Evolutionary conservation across 176 grass and related monocot species (phyloP).

Genomic region (Hyparrhenia diplandra): DNA sequence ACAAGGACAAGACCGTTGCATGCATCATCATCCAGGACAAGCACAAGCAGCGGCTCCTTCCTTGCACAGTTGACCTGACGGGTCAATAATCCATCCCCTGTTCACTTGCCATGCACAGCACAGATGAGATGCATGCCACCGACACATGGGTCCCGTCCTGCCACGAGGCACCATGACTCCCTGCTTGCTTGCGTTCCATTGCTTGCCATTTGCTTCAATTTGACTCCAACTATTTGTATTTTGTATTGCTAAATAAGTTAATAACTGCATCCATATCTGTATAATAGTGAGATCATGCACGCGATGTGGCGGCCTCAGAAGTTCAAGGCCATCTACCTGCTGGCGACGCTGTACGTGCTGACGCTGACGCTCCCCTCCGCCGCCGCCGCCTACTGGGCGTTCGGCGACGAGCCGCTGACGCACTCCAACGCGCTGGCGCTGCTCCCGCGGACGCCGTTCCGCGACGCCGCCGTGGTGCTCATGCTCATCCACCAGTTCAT

Average conservation of each 20-base stretch:
- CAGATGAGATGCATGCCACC: not conserved
- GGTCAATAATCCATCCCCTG: not conserved
- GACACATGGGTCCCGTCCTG: not conserved
- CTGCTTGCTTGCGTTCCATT: not conserved
- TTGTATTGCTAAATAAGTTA: no score
- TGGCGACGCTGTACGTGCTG: conserved; percentile 90
- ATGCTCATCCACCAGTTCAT: conserved; percentile 99
- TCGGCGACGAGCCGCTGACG: conserved; percentile 76
- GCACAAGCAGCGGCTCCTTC: not conserved
- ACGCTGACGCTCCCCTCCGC: conserved; percentile 91
- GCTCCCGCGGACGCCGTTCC: conserved; percentile 54
- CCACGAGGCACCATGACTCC: not conserved
- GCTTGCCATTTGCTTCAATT: not conserved
- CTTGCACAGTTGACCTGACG: not conserved
- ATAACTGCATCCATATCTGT: not conserved
- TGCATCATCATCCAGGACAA: not conserved
- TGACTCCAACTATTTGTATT: not conserved
- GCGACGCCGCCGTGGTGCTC: conserved; percentile 80
- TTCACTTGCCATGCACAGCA: not conserved
- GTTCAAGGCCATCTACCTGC: conserved; percentile 95
- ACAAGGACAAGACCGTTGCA: conserved; percentile 15
- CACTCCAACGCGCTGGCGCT: conserved; percentile 89
- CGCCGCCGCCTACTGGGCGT: conserved; percentile 93
- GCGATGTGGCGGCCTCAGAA: conserved; percentile 98
- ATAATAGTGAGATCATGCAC: conserved; percentile 89